Evolutionary conservation across 2,329 filamentous ascomycete species (phyloP), one percentile per base, ranked within the genome.

Genomic region (Cladosporium sp.): DNA sequence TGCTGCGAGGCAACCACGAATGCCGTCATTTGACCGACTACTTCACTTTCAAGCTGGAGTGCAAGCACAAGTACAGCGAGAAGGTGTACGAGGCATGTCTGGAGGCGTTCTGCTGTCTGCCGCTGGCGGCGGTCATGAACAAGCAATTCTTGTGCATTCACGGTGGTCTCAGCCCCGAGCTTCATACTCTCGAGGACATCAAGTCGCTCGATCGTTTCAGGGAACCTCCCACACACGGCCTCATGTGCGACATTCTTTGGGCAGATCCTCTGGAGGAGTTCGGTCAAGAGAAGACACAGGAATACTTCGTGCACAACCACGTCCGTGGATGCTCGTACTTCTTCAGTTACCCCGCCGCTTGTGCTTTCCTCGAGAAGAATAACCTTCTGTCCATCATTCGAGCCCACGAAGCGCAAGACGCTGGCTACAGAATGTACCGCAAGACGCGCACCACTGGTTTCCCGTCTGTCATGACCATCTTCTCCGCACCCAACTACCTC

Each of bases 241-340:
- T 99, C 72, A 99, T 99, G 95, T 99, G 95, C 80, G 95, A 99
- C 77, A 97, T 99, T 68, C 90, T 99, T 29, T 99, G 95, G 95
- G 95, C 95, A 56, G 95, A 99, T 76, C 95, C 95, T 55, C 86
- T 99, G 35, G 95, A 99, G 78, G 95, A 99, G 77, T 99, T 99
- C 79, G 95, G 95, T 2, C 94, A 98, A 80, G 95, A 99, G 81
- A 99, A 98, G 84, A 96, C 93, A 0, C 94, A 92, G 69, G 95
- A 99, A 77, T 98, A 92, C 80, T 99, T 97, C 80, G 83, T 98
- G 67, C 95, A 99, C 83, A 99, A 99, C 80, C 93, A 98, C 78
- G 95, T 99, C 62, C 91, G 95, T 79, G 95, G 95, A 64, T 99
- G 95, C 80, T 98, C 95, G 1, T 99, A 97, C 83, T 99, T 99